Base-by-base conservation (phyloP, 345 rosid genomes). In the Iberis pinnata region DNA sequence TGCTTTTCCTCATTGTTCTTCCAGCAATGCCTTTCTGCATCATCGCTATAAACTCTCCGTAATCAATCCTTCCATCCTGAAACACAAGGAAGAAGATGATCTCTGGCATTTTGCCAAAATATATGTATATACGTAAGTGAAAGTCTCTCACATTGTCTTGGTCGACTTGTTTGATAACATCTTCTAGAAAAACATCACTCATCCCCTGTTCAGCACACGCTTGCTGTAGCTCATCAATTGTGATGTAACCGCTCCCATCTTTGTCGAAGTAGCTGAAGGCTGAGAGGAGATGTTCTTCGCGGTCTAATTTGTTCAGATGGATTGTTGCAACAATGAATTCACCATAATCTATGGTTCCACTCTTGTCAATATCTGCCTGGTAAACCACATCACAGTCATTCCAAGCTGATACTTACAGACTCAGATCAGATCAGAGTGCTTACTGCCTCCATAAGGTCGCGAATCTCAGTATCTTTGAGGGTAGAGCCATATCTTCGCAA, bases 381-480 rank as follows among this genome's bases (percentile, higher is more conserved):
- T 61, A 73, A 57, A 36, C n/a, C n/a, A n/a, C n/a, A n/a, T 15
- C 26, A 50, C 19, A 43, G 46, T 12, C 56, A 26, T 61, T 40
- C 18, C 33, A 53, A 40, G 56, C 8, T 25, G 46, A 32, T 50
- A 37, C 12, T 63, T 32, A 44, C 43, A 27, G n/a, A n/a, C n/a
- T 22, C 20, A 53, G 53, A 43, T 12, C 11, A 50, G 58, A 65
- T 17, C 54, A 58, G 60, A 58, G 40, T 43, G 58, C 89, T 69
- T 80, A 92, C 98, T 15, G 98, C 96, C 69, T 84, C 93, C 98
- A 92, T 92, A 42, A 92, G 98, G 73, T 83, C 84, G 26, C 88
- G 89, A 35, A 92, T 92, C 80, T 92, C 96, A n/a, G 79, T 73
- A 55, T 92, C 98, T 68, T 92, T 80, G 79, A 92, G 56, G 36